A percentile compares a stretch with the other conserved stretches of the same genome.
These are phyloP conservation scores for Fusarium sp. DNA, from an alignment of 2,329 filamentous ascomycete species.

Conservation along the genomic window DNA sequence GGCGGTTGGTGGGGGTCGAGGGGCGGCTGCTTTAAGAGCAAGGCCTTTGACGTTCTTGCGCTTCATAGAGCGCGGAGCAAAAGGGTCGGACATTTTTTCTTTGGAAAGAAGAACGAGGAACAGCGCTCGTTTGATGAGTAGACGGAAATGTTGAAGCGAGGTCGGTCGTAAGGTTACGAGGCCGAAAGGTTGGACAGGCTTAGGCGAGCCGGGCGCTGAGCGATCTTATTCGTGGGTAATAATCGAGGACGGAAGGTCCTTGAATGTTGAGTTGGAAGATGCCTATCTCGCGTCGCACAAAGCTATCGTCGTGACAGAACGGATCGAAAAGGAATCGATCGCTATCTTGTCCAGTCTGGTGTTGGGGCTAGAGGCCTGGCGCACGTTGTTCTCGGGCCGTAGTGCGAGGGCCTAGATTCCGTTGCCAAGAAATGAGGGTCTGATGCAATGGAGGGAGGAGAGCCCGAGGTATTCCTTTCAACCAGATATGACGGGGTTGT, in stretches of 20 bases:
- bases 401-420: conserved; percentile 5
- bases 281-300: conserved; percentile 13
- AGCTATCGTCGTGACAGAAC: conserved; percentile 8
- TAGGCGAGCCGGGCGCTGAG: conserved; percentile 34
- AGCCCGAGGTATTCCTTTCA: conserved; percentile 4
- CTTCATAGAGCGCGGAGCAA: conserved; percentile 87
- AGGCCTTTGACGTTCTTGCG: conserved; percentile 99
- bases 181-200: conserved; percentile 27
- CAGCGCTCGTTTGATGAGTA: conserved; percentile 15
- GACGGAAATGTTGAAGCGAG: neutral
- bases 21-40: conserved; percentile 82
- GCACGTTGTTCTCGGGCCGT: conserved; percentile 22
- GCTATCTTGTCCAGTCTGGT: conserved; percentile 21
- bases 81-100: conserved; percentile 68
- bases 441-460: conserved; percentile 11
- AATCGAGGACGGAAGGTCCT: conserved; percentile 21
- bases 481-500: conserved; percentile 16
- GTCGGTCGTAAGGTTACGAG: conserved; percentile 17
- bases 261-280: conserved; percentile 3
- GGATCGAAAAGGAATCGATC: conserved; percentile 27
- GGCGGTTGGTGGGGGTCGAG: conserved; percentile 77
- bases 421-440: conserved; percentile 11
- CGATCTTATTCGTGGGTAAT: conserved; percentile 35
- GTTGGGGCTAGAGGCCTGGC: conserved; percentile 7
- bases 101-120: conserved; percentile 36